Evolutionary conservation across 306 rosid species (phyloP), one percentile per base, ranked within the genome.

Genomic region (Amphicarpaea edgeworthii): DNA sequence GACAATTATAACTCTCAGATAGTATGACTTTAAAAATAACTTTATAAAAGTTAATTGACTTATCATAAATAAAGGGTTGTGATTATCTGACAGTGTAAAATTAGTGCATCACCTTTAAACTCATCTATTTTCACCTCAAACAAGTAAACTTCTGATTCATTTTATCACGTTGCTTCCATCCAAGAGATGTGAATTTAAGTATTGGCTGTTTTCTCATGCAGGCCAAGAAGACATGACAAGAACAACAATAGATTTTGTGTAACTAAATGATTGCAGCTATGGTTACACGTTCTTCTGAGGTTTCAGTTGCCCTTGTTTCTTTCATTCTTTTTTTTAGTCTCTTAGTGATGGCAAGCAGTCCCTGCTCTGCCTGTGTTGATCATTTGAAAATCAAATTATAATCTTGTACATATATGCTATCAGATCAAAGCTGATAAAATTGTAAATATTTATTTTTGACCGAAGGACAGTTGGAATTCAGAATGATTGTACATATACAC

Each of bases 211-310:
- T 78, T 38, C 77, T 65, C 46, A 11, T 82, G 89, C 94, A 89
- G 97, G 64, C 85, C 11, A 75, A 77, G 82, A 86, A 91, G 77
- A 6, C 81, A 17, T 87, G 78, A 82, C 19, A 24, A 47, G 38
- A 76, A 69, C 43, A 66, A 53, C 12, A 6, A 3, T 16, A 69
- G 28, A 75, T 63, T 64, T 81, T 78, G 63, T 68, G 78, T 69
- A 62, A 68, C 77, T 57, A n/a, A 49, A 26, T 53, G 72, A 57
- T 80, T 68, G 77, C 47, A 58, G 77, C 75, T 58, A 53, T 63
- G 63, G 68, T 70, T 57, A 60, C 59, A 34, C 59, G 76, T 54
- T 75, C 80, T 80, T 51, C 79, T 23, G 20, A 59, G 82, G 80
- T 84, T 71, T 72, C 75, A 68, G 70, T 45, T 77, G 77, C 47